Conservation (phyloP, 768 basidiomycete species). For the Tephrocybe rancida region DNA sequence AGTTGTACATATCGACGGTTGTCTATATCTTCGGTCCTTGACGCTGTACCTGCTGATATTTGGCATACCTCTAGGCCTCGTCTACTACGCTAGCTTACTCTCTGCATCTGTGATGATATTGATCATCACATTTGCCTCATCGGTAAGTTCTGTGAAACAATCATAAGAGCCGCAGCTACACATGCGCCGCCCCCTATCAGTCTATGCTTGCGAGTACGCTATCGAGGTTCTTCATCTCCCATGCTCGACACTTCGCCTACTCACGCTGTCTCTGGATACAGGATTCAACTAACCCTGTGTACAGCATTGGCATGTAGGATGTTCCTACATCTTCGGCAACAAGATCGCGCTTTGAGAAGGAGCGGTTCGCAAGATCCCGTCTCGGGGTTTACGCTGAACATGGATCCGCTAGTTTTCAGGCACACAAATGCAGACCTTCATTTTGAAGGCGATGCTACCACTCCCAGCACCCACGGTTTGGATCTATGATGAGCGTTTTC, state of each 20-base stretch:
- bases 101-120: conserved; percentile 6
- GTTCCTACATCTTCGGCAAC: conserved; percentile 5
- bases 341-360: not conserved
- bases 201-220: conserved; percentile 1
- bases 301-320: conserved; percentile 2
- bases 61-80: not conserved
- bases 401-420: conserved; percentile 3
- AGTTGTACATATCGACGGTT: not conserved
- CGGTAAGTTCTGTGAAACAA: not conserved
- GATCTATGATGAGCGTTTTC: not conserved
- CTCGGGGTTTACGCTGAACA: not conserved
- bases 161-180: not conserved
- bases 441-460: not conserved
- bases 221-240: not conserved
- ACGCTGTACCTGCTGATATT: not conserved
- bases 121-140: conserved; percentile 1
- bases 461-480: not conserved
- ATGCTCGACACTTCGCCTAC: not conserved
- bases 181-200: not conserved
- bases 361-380: not conserved
- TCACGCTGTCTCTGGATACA: not conserved
- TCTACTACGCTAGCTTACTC: not conserved
- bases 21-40: not conserved
- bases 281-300: conserved; percentile 1
- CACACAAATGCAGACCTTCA: not conserved